phyloP scores from a whole-genome alignment of 83 land plant species.

The Picea abies region DNA sequence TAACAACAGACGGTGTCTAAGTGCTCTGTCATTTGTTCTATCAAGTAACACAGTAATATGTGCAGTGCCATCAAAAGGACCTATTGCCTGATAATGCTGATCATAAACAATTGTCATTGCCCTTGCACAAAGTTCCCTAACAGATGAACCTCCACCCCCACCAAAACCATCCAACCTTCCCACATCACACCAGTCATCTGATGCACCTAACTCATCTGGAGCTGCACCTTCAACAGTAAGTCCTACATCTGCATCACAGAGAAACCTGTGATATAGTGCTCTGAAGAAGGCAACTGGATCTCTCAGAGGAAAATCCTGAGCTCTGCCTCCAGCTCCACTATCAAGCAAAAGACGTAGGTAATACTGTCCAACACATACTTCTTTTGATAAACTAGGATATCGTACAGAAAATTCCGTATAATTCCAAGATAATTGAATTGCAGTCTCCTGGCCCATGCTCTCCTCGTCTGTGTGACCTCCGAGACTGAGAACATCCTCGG shows the following conservation, averaged over 20 bases:
- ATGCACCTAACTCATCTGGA: slow-evolving; percentile 87
- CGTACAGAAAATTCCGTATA: slow-evolving; percentile 90
- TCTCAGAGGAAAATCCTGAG: slow-evolving; percentile 93
- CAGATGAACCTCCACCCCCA: slow-evolving; percentile 96
- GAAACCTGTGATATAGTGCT: slow-evolving; percentile 96
- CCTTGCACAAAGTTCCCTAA: slow-evolving; percentile 97
- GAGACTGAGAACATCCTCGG: slow-evolving; percentile 77
- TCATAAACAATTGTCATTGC: slow-evolving; percentile 99
- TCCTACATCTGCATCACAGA: slow-evolving; percentile 97
- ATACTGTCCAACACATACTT: slow-evolving; percentile 99
- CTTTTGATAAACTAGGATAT: slow-evolving; percentile 93
- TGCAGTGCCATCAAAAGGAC: slow-evolving; percentile 98
- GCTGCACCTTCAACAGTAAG: slow-evolving; percentile 93
- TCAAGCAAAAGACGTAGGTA: slow-evolving; percentile 94
- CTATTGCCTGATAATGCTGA: slow-evolving; percentile 82
- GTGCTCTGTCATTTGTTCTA: slow-evolving; percentile 92
- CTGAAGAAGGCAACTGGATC: slow-evolving; percentile 97
- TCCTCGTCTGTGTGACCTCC: slow-evolving; percentile 42
- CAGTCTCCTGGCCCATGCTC: slow-evolving; percentile 49
- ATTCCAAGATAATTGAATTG: slow-evolving; percentile 92
- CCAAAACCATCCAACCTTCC: slow-evolving; percentile 99
- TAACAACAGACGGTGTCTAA: slow-evolving; percentile 87
- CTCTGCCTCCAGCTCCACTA: slow-evolving; percentile 69
- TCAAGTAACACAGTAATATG: slow-evolving; percentile 96
- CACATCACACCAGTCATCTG: slow-evolving; percentile 99